Evolutionary conservation across 2,329 filamentous ascomycete genomes (phyloP).

Genomic region (Trichoderma pleuroti): DNA sequence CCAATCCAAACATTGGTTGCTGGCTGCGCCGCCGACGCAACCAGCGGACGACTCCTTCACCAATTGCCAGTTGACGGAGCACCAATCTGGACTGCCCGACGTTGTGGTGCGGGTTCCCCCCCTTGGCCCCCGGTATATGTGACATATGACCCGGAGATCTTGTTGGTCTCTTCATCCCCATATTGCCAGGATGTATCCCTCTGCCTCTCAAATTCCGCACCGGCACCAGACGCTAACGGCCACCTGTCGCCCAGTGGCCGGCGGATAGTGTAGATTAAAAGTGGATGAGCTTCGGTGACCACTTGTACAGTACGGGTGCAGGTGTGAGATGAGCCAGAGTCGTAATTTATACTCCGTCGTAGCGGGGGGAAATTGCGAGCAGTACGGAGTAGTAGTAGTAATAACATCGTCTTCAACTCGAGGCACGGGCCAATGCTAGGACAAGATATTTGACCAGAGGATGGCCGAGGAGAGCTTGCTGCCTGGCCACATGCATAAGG

Average conservation of each 20-base stretch:
- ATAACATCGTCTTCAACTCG: not conserved
- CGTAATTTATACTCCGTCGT: not conserved
- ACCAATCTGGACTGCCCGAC: not conserved
- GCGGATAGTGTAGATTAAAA: conserved; percentile 8
- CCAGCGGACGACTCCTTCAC: not conserved
- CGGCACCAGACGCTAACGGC: not conserved
- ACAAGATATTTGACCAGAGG: not conserved
- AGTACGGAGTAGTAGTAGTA: no score
- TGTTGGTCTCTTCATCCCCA: conserved; percentile 13
- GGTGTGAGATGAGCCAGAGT: not conserved
- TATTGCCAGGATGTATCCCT: not conserved
- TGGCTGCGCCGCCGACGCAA: not conserved
- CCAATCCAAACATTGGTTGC: not conserved
- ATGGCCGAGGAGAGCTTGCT: not conserved
- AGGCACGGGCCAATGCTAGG: conserved; percentile 6
- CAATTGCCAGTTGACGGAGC: not conserved
- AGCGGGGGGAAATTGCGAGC: not conserved
- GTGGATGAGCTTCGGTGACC: not conserved
- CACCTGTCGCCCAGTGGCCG: not conserved
- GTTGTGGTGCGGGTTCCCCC: not conserved
- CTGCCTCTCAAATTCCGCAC: not conserved
- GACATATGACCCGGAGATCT: conserved; percentile 17
- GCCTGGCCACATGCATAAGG: not conserved
- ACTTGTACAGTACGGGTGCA: not conserved
- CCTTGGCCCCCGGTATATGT: conserved; percentile 4